phyloP scores from a whole-genome alignment of 106 monocot species.

The Dendrobium huoshanense region DNA sequence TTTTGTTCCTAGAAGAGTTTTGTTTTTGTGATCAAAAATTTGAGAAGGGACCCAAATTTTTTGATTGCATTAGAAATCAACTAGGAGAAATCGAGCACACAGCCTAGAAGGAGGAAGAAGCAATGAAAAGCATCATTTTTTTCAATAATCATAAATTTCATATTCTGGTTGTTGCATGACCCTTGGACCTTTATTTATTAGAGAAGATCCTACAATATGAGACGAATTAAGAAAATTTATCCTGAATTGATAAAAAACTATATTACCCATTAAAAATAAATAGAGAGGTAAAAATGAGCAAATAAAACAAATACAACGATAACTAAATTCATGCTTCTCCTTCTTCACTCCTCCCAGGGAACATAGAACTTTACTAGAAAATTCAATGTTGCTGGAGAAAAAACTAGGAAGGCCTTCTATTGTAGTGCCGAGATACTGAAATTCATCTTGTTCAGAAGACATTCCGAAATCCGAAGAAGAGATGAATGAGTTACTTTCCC shows the following conservation, averaged over 20 bases:
- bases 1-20: too few species aligned
- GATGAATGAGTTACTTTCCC: background rate
- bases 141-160: background rate
- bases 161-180: background rate
- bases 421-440: background rate
- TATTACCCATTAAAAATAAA: background rate
- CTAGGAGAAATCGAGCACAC: background rate
- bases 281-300: too few species aligned
- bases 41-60: too few species aligned
- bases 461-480: background rate
- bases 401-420: too few species aligned
- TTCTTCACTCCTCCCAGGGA: too few species aligned
- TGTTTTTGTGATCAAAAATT: too few species aligned
- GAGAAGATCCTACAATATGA: background rate
- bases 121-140: background rate
- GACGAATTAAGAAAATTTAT: background rate
- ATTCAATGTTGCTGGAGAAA: too few species aligned
- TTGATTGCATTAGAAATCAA: background rate
- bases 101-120: background rate
- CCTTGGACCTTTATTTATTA: background rate
- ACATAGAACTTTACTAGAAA: too few species aligned
- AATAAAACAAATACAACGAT: too few species aligned
- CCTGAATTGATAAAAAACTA: background rate
- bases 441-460: background rate
- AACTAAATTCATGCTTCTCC: too few species aligned